Base-by-base conservation (phyloP, 805 yeast species). In the Vanderwaltozyma yarrowii region DNA sequence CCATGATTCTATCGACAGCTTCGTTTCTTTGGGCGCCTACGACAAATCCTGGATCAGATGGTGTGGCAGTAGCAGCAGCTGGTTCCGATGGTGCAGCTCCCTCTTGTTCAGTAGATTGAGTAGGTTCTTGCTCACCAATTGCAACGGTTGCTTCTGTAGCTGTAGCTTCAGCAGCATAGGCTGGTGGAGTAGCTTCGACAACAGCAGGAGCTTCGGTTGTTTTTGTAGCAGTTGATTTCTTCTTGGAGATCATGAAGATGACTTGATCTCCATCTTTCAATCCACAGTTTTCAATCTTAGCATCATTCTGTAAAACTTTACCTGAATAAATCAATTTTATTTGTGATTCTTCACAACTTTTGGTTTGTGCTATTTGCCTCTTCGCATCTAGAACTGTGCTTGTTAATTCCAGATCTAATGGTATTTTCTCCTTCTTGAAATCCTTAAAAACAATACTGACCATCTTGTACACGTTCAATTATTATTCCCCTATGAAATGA, bases 321-420 rank as follows among this genome's bases (percentile, higher is more conserved):
- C 88, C 95, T 1, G 96, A 86, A 60, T 80, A 92, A 43, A 92
- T 95, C 54, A 92, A 76, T 65, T 88, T 89, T 58, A 89, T 76
- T 54, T 80, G 88, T 2, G 73, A 61, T 2, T 76, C 71, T 18
- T 79, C 89, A 50, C 85, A 79, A 13, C 71, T 75, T 51, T 83
- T 81, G 40, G 71, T 66, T 16, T 67, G 64, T 1, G 87, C 92
- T 36, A 92, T 68, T 50, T 75, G 74, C 50, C 76, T 78, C 62
- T 88, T 89, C 15, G 78, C 78, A n/a, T 76, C 67, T 12, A 70
- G 56, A 25, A 83, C 89, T 2, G 85, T 71, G 36, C 78, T 85
- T 12, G 71, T 44, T 8, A 71, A 69, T 42, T 81, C 94, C 41
- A 86, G 73, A 20, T 85, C 95, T 42, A 92, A 54, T 21, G 86